These are phyloP conservation scores for Russula foetens DNA, from an alignment of 768 basidiomycete genomes.

Conservation along the genomic window DNA sequence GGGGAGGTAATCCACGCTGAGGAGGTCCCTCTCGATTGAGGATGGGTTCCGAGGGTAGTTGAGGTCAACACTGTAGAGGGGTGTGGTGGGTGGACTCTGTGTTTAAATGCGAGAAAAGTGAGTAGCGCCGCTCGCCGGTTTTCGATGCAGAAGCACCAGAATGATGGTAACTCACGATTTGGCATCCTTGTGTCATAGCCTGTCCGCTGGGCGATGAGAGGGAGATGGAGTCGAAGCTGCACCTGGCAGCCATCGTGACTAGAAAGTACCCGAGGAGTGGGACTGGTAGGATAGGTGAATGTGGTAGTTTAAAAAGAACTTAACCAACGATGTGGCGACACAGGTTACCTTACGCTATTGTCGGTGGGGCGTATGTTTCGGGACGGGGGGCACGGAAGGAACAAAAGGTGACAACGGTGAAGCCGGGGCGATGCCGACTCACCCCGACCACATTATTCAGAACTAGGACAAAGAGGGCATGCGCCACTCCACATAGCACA, in stretches of 20 bases:
- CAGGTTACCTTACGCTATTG: neutral
- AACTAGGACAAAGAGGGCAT: neutral
- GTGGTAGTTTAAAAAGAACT: neutral
- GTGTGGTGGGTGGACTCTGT: neutral
- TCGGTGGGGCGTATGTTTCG: neutral
- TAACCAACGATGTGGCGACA: neutral
- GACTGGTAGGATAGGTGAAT: neutral
- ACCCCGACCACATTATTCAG: neutral
- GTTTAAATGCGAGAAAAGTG: neutral
- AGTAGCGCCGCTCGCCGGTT: neutral
- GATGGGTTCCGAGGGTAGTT: neutral
- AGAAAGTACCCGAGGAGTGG: neutral
- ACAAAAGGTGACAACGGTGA: neutral
- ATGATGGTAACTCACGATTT: neutral
- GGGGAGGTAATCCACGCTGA: neutral
- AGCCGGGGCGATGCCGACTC: neutral
- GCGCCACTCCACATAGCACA: neutral
- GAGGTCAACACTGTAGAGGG: neutral
- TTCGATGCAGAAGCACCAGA: too few species aligned
- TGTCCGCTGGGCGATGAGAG: neutral
- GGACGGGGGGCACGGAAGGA: neutral
- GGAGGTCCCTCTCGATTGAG: neutral
- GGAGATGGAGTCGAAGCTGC: neutral
- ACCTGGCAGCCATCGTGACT: neutral
- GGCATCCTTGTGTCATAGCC: neutral